Evolutionary conservation across 257 asterid species (phyloP).

Genomic region (Petrea volubilis): DNA sequence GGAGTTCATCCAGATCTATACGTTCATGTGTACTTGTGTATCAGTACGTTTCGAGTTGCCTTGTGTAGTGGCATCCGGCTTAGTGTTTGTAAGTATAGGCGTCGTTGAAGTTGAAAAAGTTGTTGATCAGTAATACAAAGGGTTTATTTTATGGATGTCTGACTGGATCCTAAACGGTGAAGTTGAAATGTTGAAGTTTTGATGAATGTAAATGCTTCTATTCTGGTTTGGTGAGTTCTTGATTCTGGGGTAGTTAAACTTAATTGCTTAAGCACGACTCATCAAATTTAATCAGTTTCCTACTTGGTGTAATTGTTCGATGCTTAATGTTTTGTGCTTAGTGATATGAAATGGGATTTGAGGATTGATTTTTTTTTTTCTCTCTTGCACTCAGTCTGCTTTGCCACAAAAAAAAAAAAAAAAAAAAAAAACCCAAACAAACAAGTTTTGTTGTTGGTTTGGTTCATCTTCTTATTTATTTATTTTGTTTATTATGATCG

Average conservation of each 20-base stretch:
- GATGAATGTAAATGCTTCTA: not conserved
- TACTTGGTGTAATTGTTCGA: not conserved
- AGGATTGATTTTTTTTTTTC: not conserved
- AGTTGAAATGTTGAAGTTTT: constrained; percentile 15
- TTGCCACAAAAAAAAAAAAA: not conserved
- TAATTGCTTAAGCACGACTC: not conserved
- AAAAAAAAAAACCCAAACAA: not conserved
- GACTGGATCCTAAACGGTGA: constrained; percentile 13
- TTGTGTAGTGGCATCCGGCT: not conserved
- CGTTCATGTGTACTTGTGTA: not conserved
- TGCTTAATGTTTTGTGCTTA: not conserved
- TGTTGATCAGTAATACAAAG: constrained; percentile 18
- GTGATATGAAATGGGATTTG: not conserved
- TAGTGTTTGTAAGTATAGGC: not conserved
- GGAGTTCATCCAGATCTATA: constrained; percentile 27
- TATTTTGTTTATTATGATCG: not conserved
- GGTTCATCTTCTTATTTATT: not conserved
- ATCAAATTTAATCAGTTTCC: not conserved
- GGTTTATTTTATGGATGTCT: constrained; percentile 6
- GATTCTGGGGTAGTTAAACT: not conserved
- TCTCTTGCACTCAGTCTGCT: not conserved
- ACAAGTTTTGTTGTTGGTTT: not conserved
- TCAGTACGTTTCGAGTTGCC: not conserved
- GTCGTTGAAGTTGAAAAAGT: constrained; percentile 4
- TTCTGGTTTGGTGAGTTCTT: not conserved